Conservation (phyloP, 2,329 filamentous ascomycete genomes). For the Aspergillus uvarum region DNA sequence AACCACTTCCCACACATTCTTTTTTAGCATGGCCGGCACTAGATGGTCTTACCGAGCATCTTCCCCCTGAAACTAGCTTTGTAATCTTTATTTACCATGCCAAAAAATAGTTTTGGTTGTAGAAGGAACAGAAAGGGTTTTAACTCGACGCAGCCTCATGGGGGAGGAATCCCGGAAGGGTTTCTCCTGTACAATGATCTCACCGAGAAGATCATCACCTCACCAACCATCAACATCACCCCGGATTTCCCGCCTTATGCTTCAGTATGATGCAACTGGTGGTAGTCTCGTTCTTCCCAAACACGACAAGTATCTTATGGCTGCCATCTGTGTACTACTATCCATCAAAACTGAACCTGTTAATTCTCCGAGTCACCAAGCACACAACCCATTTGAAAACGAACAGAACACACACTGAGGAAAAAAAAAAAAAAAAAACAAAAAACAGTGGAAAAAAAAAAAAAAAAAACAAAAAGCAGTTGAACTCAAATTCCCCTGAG, state of each 20-base stretch:
- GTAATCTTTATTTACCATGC: not conserved
- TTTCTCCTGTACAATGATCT: not conserved
- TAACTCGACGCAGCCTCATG: not conserved
- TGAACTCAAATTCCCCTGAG: not conserved
- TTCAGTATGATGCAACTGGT: not conserved
- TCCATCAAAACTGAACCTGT: not conserved
- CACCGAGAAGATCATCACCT: not conserved
- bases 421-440: no score
- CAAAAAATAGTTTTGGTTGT: not conserved
- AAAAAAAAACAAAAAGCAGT: not conserved
- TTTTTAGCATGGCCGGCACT: not conserved
- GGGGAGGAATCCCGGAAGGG: not conserved
- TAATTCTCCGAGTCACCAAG: not conserved
- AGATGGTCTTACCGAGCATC: not conserved
- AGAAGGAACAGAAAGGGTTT: not conserved
- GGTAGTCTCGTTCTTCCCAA: not conserved
- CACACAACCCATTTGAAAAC: not conserved
- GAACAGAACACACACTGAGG: not conserved
- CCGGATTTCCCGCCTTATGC: not conserved
- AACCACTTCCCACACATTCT: not conserved
- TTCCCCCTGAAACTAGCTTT: not conserved
- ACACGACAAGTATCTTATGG: not conserved
- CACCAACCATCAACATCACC: not conserved
- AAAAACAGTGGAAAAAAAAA: no score
- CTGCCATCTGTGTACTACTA: not conserved